Percentiles rank a stretch among this genome's conserved stretches.
phyloP scores from a whole-genome alignment of 176 grass and related monocot species.

The Raddia distichophylla region DNA sequence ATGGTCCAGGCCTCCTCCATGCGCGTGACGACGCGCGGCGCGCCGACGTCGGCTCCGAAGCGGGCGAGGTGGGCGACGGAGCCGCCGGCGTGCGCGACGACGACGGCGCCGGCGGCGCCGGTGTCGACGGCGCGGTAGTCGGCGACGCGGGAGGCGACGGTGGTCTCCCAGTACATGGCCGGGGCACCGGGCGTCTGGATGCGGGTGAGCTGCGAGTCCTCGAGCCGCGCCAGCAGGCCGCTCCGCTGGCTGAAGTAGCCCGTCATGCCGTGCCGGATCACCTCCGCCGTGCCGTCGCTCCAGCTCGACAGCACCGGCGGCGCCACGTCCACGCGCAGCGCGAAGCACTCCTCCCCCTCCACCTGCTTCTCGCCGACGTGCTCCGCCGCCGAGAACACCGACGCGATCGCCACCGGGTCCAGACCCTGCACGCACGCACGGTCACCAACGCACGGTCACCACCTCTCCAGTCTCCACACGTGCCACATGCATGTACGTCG shows the following conservation, averaged over 20 bases:
- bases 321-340: constrained; percentile 64
- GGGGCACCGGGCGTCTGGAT: constrained; percentile 77
- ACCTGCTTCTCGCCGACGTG: constrained; percentile 83
- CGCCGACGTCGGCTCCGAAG: constrained; percentile 68
- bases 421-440: constrained; percentile 54
- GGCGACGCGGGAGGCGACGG: constrained; percentile 51
- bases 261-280: constrained; percentile 82
- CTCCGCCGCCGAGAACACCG: constrained; percentile 70
- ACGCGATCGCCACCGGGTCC: constrained; percentile 73
- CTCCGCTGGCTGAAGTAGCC: constrained; percentile 93
- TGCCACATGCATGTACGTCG: too few species aligned
- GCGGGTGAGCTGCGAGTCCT: constrained; percentile 82
- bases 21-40: constrained; percentile 50
- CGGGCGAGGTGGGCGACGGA: constrained; percentile 65
- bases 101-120: constrained; percentile 42
- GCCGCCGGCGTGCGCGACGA: constrained; percentile 65
- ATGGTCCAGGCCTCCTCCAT: constrained; percentile 93
- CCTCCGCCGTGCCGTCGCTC: constrained; percentile 78
- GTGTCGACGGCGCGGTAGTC: constrained; percentile 75
- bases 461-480: too few species aligned
- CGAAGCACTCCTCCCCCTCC: constrained; percentile 85
- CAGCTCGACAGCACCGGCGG: constrained; percentile 59
- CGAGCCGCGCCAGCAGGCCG: constrained; percentile 71
- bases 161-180: constrained; percentile 93
- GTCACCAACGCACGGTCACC: too few species aligned